phyloP scores from a whole-genome alignment of 768 basidiomycete species.

The Amanita exitialis region DNA sequence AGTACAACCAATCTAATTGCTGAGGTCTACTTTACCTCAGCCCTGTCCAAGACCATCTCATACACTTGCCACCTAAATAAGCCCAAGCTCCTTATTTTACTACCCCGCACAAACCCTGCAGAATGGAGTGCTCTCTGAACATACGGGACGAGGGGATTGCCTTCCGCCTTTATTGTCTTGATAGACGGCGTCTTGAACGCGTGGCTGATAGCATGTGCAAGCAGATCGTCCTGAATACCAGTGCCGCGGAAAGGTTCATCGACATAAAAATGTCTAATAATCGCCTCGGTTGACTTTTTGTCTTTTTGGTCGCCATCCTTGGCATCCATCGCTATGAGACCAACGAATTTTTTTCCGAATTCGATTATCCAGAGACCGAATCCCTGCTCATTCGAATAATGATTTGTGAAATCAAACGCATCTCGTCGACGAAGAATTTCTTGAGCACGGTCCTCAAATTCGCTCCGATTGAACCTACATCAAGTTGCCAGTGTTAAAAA shows the following conservation, averaged over 20 bases:
- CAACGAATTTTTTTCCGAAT: slow-evolving; percentile 45
- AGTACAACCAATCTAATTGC: background rate
- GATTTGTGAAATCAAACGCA: slow-evolving; percentile 35
- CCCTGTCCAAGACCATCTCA: slow-evolving; percentile 33
- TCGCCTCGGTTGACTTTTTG: slow-evolving; percentile 30
- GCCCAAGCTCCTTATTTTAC: slow-evolving; percentile 36
- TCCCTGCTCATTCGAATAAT: slow-evolving; percentile 51
- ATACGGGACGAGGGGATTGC: slow-evolving; percentile 45
- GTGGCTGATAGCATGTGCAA: slow-evolving; percentile 45
- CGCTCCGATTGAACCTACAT: slow-evolving; percentile 58
- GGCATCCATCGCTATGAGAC: slow-evolving; percentile 64
- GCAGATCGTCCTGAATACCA: slow-evolving; percentile 54
- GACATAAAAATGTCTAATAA: slow-evolving; percentile 68
- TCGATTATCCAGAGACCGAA: slow-evolving; percentile 70
- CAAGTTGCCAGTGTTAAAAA: background rate
- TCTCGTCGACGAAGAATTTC: slow-evolving; percentile 46
- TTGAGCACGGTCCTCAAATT: slow-evolving; percentile 47
- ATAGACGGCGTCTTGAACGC: slow-evolving; percentile 43
- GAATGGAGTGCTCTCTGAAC: slow-evolving; percentile 31
- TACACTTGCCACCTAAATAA: slow-evolving; percentile 39
- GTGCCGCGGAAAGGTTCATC: slow-evolving; percentile 51
- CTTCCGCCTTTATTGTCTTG: slow-evolving; percentile 32
- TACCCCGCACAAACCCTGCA: slow-evolving; percentile 39
- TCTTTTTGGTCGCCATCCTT: slow-evolving; percentile 28
- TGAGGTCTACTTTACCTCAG: slow-evolving; percentile 12